Percentiles rank a stretch among this genome's conserved stretches.
phyloP scores from a whole-genome alignment of 1,284 basidiomycete species.

The Moesziomyces parantarcticus region DNA sequence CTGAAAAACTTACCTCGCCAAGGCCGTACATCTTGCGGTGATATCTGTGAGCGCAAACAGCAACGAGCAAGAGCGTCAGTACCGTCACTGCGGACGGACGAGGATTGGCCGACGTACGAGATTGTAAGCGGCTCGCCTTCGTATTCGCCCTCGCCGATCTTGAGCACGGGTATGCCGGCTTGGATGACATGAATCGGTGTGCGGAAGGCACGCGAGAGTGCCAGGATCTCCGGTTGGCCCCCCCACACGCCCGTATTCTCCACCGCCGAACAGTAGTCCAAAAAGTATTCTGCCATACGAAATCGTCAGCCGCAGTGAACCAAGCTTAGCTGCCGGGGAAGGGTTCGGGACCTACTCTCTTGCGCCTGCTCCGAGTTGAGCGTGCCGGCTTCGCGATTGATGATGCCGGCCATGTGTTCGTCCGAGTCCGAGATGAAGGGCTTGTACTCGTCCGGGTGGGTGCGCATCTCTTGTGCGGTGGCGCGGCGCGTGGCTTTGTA shows the following conservation, averaged over 20 bases:
- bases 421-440: slow-evolving; percentile 81
- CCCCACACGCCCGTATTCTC: slow-evolving; percentile 91
- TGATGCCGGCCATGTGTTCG: slow-evolving; percentile 71
- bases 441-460: slow-evolving; percentile 88
- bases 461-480: slow-evolving; percentile 84
- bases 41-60: slow-evolving; percentile 19
- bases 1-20: slow-evolving; percentile 48
- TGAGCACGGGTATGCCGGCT: slow-evolving; percentile 79
- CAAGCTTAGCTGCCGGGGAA: no score
- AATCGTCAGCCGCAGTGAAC: no score
- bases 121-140: slow-evolving; percentile 50
- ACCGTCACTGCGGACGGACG: no score
- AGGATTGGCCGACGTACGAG: slow-evolving; percentile 29
- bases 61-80: not conserved
- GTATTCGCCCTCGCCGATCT: slow-evolving; percentile 76
- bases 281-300: slow-evolving; percentile 73
- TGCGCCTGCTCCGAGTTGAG: slow-evolving; percentile 70
- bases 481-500: slow-evolving; percentile 73
- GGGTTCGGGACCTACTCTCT: slow-evolving; percentile 11
- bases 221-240: slow-evolving; percentile 94
- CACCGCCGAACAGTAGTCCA: slow-evolving; percentile 82
- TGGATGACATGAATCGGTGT: slow-evolving; percentile 94
- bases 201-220: slow-evolving; percentile 83
- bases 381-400: slow-evolving; percentile 78
- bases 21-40: slow-evolving; percentile 65